Evolutionary conservation across 306 rosid genomes (phyloP), one percentile per base, ranked within the genome.

Genomic region (Macrotyloma uniflorum): DNA sequence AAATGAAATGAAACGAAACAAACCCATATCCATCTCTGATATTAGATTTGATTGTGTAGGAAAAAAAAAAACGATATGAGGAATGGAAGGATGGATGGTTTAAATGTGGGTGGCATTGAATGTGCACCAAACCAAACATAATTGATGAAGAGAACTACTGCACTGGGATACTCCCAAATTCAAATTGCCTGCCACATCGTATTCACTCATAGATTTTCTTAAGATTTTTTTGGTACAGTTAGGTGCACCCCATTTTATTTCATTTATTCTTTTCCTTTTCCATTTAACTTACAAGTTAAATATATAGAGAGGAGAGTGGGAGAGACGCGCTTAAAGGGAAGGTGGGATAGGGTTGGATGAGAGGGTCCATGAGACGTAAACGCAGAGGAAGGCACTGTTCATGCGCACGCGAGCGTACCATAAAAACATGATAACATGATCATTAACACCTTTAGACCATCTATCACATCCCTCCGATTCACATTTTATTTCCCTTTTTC

Each of bases 381-480:
- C n/a, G 49, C 6, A 76, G 78, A 81, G 6, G 67, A 3, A 83
- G 30, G 14, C 4, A 54, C 93, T 91, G 83, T 91, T 89, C 82
- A 88, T 19, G 8, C 61, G 93, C 97, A 91, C 93, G 97, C 97
- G 86, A 74, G 86, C 2, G 86, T 86, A 83, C 70, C 26, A 23
- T 61, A 65, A 75, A 82, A 81, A 77, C 79, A 89, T 88, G 77
- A 88, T 88, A 86, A 89, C 84, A 78, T 80, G 84, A 91, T 89
- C 85, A 91, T 88, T 86, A 77, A 66, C 61, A 12, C 22, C 79
- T 67, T 77, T 81, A 78, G 71, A 81, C 80, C 73, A 77, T 22
- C 83, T 2, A 63, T 80, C 83, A 84, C 85, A 72, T 66, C 78
- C 45, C 67, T 15, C 15, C 40, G 73, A 81, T 87, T 61, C 71